A percentile compares a stretch with the other conserved stretches of the same genome.
These are phyloP conservation scores for Dictyophora rubrovolvata DNA, from an alignment of 768 basidiomycete genomes.

Conservation along the genomic window DNA sequence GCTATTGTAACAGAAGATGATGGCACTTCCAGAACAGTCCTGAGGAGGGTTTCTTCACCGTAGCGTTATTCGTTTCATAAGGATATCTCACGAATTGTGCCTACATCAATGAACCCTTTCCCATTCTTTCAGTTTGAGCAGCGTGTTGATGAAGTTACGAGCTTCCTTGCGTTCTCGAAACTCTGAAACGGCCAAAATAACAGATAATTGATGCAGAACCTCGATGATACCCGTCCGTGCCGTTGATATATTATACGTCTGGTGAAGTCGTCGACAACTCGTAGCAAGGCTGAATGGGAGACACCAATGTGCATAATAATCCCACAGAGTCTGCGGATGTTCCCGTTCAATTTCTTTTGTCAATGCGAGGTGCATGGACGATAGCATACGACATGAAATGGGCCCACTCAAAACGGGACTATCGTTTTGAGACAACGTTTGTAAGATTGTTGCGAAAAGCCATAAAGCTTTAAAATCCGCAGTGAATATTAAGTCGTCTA, in stretches of 20 bases:
- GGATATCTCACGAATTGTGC: too few species aligned
- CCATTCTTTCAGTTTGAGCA: not conserved
- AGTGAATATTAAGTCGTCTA: not conserved
- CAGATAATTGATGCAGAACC: not conserved
- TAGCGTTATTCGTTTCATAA: not conserved
- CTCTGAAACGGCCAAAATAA: not conserved
- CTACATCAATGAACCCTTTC: not conserved
- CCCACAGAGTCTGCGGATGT: not conserved
- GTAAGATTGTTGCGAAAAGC: not conserved
- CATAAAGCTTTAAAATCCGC: not conserved
- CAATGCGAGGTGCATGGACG: not conserved
- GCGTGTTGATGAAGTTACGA: not conserved
- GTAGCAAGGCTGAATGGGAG: not conserved
- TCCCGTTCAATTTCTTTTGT: not conserved
- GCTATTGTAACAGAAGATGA: slow-evolving; percentile 43
- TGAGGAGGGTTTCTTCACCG: slow-evolving; percentile 29
- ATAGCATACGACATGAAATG: not conserved
- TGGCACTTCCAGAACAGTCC: slow-evolving; percentile 46
- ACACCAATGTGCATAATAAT: slow-evolving; percentile 2
- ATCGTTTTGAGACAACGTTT: not conserved
- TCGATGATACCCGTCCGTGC: not conserved
- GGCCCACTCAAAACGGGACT: not conserved
- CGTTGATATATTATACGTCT: not conserved
- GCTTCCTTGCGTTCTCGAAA: slow-evolving; percentile 2
- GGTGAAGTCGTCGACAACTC: not conserved